phyloP scores from a whole-genome alignment of 805 yeast species.

The Candida chilensis region DNA sequence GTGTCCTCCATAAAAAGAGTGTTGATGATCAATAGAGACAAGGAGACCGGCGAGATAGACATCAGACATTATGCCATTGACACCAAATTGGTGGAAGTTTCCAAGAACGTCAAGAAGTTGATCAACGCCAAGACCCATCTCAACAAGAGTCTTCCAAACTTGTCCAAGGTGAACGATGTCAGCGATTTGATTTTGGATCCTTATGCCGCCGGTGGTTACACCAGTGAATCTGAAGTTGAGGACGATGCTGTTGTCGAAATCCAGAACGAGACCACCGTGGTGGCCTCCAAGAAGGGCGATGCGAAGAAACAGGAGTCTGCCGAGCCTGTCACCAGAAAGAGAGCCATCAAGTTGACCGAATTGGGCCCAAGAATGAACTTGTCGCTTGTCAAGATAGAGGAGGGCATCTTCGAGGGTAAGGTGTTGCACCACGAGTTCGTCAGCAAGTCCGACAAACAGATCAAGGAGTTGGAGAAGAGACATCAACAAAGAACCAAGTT shows the following conservation, averaged over 20 bases:
- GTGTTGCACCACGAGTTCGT: constrained; percentile 74
- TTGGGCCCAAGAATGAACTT: constrained; percentile 85
- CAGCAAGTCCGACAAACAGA: constrained; percentile 54
- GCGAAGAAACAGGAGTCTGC: constrained; percentile 7
- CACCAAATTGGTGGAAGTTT: constrained; percentile 75
- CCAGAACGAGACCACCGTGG: constrained; percentile 1
- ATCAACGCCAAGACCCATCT: constrained; percentile 51
- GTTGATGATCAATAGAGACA: constrained; percentile 67
- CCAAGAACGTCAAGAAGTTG: constrained; percentile 62
- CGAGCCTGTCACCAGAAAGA: constrained; percentile 36
- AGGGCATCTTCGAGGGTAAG: constrained; percentile 83
- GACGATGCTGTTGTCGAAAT: constrained; percentile 79
- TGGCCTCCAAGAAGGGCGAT: constrained; percentile 5
- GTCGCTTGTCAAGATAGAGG: constrained; percentile 79
- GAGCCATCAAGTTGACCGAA: constrained; percentile 88
- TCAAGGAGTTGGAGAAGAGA: constrained; percentile 49
- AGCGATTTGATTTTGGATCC: constrained; percentile 81
- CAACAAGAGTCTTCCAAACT: constrained; percentile 61
- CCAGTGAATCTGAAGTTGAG: constrained; percentile 91
- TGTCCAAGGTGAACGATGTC: constrained; percentile 61
- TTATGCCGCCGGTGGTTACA: constrained; percentile 68
- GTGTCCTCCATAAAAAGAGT: constrained; percentile 76
- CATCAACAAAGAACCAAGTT: constrained; percentile 55
- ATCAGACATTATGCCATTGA: constrained; percentile 85
- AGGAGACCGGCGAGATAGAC: constrained; percentile 65